Conservation (phyloP, 2,329 filamentous ascomycete species). For the Sphaerostilbella broomeana region DNA sequence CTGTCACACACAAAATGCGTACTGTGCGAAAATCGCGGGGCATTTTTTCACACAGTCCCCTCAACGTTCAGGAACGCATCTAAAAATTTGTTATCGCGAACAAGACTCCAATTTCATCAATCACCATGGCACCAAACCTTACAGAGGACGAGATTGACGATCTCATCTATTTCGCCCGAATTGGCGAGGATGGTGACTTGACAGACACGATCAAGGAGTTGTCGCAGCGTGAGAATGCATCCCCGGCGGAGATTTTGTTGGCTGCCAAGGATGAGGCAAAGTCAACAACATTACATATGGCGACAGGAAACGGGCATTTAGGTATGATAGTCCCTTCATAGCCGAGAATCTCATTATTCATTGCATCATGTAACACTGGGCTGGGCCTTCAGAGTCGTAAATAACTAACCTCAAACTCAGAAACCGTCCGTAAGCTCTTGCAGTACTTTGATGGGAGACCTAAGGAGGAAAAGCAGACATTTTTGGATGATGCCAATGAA, state of each 20-base stretch:
- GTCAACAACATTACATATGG: slow-evolving; percentile 85
- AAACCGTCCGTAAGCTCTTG: slow-evolving; percentile 39
- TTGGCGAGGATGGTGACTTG: slow-evolving; percentile 68
- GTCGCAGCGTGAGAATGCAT: slow-evolving; percentile 52
- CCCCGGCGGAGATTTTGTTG: slow-evolving; percentile 57
- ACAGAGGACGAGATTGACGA: slow-evolving; percentile 83
- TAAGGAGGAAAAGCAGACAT: slow-evolving; percentile 39
- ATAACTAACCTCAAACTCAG: slow-evolving; percentile 24
- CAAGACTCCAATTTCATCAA: slow-evolving; percentile 5
- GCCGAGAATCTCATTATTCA: no score
- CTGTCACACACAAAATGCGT: neutral
- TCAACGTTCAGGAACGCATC: slow-evolving; percentile 22
- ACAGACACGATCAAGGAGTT: slow-evolving; percentile 51
- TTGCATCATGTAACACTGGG: no score
- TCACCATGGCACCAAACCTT: slow-evolving; percentile 45
- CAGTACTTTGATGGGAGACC: slow-evolving; percentile 35
- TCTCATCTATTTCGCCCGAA: slow-evolving; percentile 78
- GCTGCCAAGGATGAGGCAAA: slow-evolving; percentile 67
- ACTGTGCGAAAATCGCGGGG: slow-evolving; percentile 34
- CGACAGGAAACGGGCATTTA: slow-evolving; percentile 79
- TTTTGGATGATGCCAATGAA: slow-evolving; percentile 65
- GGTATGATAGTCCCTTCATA: slow-evolving; percentile 42
- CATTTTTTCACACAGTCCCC: slow-evolving; percentile 32
- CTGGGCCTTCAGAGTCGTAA: neutral
- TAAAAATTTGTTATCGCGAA: slow-evolving; percentile 24